phyloP scores from a whole-genome alignment of 2,329 filamentous ascomycete species.

The Verruconis gallopava region DNA sequence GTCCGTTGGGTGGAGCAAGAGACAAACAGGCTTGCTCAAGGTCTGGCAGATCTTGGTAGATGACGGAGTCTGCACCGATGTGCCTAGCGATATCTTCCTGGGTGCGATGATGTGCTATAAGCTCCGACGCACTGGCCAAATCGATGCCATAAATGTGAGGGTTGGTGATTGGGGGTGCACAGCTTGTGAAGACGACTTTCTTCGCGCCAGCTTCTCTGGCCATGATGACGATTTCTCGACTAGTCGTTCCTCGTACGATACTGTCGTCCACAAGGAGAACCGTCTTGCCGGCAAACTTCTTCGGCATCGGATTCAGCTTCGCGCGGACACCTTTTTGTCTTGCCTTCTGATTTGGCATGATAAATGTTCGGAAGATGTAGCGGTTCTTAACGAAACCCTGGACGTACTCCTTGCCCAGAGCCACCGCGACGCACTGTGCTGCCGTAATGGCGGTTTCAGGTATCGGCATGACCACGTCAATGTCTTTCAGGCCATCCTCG shows the following conservation, averaged over 20 bases:
- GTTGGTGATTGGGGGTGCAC: constrained; percentile 68
- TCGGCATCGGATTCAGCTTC: constrained; percentile 76
- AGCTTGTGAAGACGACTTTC: constrained; percentile 72
- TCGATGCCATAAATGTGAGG: constrained; percentile 82
- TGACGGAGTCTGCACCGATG: constrained; percentile 63
- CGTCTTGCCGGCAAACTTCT: constrained; percentile 69
- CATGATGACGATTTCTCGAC: constrained; percentile 69
- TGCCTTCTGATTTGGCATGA: constrained; percentile 69
- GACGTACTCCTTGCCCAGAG: constrained; percentile 62
- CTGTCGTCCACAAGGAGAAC: constrained; percentile 82
- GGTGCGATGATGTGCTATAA: constrained; percentile 57
- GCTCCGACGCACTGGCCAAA: constrained; percentile 55
- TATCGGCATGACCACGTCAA: constrained; percentile 76
- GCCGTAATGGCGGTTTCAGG: constrained; percentile 75
- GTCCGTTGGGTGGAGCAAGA: constrained; percentile 45
- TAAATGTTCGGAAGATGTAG: constrained; percentile 80
- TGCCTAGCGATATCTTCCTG: constrained; percentile 48
- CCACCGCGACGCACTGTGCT: constrained; percentile 61
- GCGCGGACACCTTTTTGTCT: constrained; percentile 77
- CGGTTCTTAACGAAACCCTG: constrained; percentile 83
- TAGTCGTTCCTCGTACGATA: constrained; percentile 78
- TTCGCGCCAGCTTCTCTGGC: constrained; percentile 70
- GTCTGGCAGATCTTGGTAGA: constrained; percentile 65
- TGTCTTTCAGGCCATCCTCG: constrained; percentile 55
- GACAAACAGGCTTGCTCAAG: constrained; percentile 69